Evolutionary conservation across 106 monocot species (phyloP), one percentile per base, ranked within the genome.

Genomic region (Hemerocallis citrina): DNA sequence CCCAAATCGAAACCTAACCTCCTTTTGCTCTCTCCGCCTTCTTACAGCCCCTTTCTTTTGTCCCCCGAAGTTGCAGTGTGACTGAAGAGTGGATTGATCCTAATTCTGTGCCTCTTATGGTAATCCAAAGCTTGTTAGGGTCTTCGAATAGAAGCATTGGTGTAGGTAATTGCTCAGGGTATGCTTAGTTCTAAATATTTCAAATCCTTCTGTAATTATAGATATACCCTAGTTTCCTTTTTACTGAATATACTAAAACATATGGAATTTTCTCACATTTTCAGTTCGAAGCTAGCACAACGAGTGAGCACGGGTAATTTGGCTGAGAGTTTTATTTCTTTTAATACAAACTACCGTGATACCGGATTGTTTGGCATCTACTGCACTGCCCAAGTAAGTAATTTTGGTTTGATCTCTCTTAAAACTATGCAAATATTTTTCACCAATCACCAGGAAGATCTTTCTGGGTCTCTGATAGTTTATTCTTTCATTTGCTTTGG

Each of bases 351-450:
- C 63, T 96, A 96, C 52, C 32, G 70, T 41, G 96, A 96, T 64
- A 87, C 77, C 31, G 96, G 96, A n/a, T 73, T 96, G 55, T 81
- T 90, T 81, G 96, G 96, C 60, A 52, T 96, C 56, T 96, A 84
- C 62, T 48, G 70, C 39, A 78, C 70, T 61, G 60, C 90, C 45
- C 62, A 17, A 67, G 96, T 96, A 76, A 69, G 70, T 52, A n/a
- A n/a, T n/a, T n/a, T n/a, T n/a, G n/a, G n/a, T n/a, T n/a, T n/a
- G n/a, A n/a, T n/a, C n/a, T n/a, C n/a, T n/a, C n/a, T n/a, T n/a
- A n/a, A n/a, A n/a, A n/a, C n/a, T n/a, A n/a, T n/a, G n/a, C n/a
- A n/a, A n/a, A n/a, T n/a, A n/a, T n/a, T n/a, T n/a, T n/a, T n/a
- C n/a, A n/a, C n/a, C n/a, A n/a, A n/a, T n/a, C n/a, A n/a, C n/a